Percentiles rank a stretch among this genome's conserved stretches.
These are phyloP conservation scores for Batkoa obscura DNA, from an alignment of 371 early-diverging fungal species.

Conservation along the genomic window DNA sequence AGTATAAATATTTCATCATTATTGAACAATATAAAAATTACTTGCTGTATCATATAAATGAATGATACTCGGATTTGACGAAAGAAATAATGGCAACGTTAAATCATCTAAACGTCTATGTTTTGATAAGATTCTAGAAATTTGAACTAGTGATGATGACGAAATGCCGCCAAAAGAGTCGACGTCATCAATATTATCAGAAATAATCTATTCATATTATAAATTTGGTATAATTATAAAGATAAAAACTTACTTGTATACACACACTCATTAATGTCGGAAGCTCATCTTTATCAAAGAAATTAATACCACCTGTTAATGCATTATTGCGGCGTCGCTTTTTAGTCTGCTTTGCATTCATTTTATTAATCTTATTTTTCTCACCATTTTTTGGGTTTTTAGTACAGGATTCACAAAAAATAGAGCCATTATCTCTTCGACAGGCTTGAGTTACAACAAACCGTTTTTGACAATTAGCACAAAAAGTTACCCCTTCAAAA, in stretches of 20 bases:
- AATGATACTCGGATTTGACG: conserved; percentile 28
- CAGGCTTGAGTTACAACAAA: background rate
- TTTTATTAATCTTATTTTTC: background rate
- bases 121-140: conserved; percentile 60
- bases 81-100: conserved; percentile 51
- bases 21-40: conserved; percentile 9
- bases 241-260: conserved; percentile 23
- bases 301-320: background rate
- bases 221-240: background rate
- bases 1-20: background rate
- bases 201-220: conserved; percentile 24
- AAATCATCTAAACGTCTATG: conserved; percentile 41
- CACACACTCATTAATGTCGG: conserved; percentile 39
- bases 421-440: background rate
- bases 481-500: background rate
- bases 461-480: background rate
- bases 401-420: background rate
- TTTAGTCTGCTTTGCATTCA: background rate
- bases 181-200: conserved; percentile 50
- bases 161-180: conserved; percentile 67
- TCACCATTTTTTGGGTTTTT: background rate
- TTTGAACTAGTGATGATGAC: conserved; percentile 35
- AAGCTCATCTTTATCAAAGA: conserved; percentile 9
- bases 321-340: background rate
- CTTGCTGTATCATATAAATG: conserved; percentile 64